phyloP scores from a whole-genome alignment of 768 basidiomycete species.

The Podaxis sp. region DNA sequence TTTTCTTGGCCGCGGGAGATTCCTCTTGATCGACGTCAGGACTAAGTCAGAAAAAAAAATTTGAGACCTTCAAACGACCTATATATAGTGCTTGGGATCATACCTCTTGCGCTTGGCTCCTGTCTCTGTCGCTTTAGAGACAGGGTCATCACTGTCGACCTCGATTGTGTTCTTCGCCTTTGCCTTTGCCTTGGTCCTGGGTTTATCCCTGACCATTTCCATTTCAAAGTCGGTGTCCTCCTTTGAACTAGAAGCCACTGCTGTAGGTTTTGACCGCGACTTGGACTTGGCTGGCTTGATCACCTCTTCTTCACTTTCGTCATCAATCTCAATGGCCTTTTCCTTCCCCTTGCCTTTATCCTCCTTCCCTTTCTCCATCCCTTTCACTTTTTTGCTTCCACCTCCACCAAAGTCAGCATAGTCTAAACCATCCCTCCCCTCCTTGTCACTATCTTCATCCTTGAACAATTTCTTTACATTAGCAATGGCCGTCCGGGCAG shows the following conservation, averaged over 20 bases:
- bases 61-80: not conserved
- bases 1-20: conserved; percentile 50
- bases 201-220: not conserved
- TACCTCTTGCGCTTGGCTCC: conserved; percentile 70
- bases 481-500: conserved; percentile 12
- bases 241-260: not conserved
- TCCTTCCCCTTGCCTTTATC: conserved; percentile 16
- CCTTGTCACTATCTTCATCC: conserved; percentile 12
- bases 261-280: not conserved
- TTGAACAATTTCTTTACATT: conserved; percentile 17
- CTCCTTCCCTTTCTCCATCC: not conserved
- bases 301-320: conserved; percentile 11
- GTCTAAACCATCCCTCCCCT: conserved; percentile 1
- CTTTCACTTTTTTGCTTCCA: not conserved
- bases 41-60: not conserved
- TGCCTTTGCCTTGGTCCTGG: conserved; percentile 5
- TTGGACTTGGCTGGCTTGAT: conserved; percentile 9
- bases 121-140: conserved; percentile 11
- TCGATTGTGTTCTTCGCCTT: conserved; percentile 13
- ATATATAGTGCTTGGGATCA: conserved; percentile 28
- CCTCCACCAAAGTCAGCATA: not conserved
- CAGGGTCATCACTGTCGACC: conserved; percentile 14
- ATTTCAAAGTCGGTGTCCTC: conserved; percentile 6
- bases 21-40: conserved; percentile 29
- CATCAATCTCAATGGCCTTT: conserved; percentile 18